Evolutionary conservation across 2,329 filamentous ascomycete species (phyloP), one percentile per base, ranked within the genome.

Genomic region (Trichoderma citrinoviride): DNA sequence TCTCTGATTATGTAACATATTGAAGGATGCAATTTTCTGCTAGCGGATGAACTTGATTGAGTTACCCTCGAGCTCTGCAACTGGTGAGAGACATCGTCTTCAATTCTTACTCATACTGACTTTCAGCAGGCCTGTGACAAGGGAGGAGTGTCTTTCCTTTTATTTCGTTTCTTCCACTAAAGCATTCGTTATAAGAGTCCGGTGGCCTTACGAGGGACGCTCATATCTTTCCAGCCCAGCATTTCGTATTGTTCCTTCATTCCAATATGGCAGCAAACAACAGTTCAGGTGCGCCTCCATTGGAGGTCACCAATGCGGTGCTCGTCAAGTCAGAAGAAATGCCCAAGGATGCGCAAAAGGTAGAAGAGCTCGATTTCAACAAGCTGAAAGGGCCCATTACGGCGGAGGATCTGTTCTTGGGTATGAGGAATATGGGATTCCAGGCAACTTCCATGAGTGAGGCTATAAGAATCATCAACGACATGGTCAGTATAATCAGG

Each of bases 301-400:
- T 82, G 12, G 83, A 82, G 67, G 89, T 87, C 64, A 91, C 88
- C 54, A 87, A 90, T 75, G 94, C 94, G 33, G 94, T 98, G 53
- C 83, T 98, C 58, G 90, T 94, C 70, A 84, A 89, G 56, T 97
- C 94, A 1, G 89, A 90, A 65, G 90, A 91, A 62, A 88, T 97
- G 75, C 91, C 94, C 17, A 84, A 88, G 62, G 89, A 85, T 53
- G 86, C 91, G n/a, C 87, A 89, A 70, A 86, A 91, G 74, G 94
- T 99, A 41, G 86, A 90, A 74, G 95, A 97, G 72, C 85, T 98
- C 67, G 94, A 99, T 75, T 99, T 98, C 79, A 90, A 97, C 80
- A 83, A 90, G 60, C 86, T 93, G 77, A 88, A 87, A 66, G 84
- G 87, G 43, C 86, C 89, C 67, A 90, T 97, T 73, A 96, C 93